Percentiles rank a stretch among this genome's conserved stretches.
These are phyloP conservation scores for Blumeria graminis DNA, from an alignment of 2,329 filamentous ascomycete species.

Conservation along the genomic window DNA sequence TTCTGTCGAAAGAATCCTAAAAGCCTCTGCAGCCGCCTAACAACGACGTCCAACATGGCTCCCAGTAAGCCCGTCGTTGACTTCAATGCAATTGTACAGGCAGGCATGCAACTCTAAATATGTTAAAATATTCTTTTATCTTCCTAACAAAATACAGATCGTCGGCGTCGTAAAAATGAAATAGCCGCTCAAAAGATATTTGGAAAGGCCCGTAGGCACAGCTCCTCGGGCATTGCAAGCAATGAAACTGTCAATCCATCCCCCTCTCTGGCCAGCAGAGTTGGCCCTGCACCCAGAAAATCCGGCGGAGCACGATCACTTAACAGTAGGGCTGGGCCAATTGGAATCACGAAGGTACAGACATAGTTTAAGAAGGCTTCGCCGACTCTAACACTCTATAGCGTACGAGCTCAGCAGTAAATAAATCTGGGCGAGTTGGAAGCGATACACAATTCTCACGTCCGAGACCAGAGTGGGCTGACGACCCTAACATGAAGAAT, in stretches of 20 bases:
- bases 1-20: not conserved
- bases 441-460: no score
- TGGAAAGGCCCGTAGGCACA: constrained; percentile 31
- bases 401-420: constrained; percentile 7
- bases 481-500: constrained; percentile 11
- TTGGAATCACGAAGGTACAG: constrained; percentile 43
- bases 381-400: constrained; percentile 5
- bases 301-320: no score
- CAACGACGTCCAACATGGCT: constrained; percentile 9
- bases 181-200: constrained; percentile 50
- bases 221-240: constrained; percentile 23
- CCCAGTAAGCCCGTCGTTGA: constrained; percentile 12
- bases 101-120: constrained; percentile 8
- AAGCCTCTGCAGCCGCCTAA: not conserved
- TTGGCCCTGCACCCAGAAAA: constrained; percentile 13
- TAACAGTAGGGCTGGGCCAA: constrained; percentile 21
- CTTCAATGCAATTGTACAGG: constrained; percentile 14
- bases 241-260: constrained; percentile 20
- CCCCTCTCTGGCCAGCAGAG: constrained; percentile 43
- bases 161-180: constrained; percentile 48
- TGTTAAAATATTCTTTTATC: not conserved
- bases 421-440: constrained; percentile 1
- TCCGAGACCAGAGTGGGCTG: no score
- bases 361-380: not conserved
- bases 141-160: constrained; percentile 15